phyloP scores from a whole-genome alignment of 2,329 filamentous ascomycete genomes.

The Colletotrichum sp. region DNA sequence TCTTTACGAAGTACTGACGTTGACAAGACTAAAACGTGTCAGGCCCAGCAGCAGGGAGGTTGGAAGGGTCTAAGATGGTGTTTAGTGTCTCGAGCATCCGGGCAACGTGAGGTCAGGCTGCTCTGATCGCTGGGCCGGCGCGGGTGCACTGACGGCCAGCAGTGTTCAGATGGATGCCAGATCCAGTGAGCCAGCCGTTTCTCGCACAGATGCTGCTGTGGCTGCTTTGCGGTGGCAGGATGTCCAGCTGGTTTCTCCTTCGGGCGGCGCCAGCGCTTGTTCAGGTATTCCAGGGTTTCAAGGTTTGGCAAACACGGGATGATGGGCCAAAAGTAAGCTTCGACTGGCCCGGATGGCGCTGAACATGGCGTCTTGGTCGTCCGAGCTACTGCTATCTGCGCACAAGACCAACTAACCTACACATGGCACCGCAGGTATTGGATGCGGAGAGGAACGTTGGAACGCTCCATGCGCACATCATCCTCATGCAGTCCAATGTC shows the following conservation, averaged over 20 bases:
- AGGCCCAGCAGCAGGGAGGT: constrained; percentile 1
- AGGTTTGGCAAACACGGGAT: background rate
- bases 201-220: constrained; percentile 4
- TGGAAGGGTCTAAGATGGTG: background rate
- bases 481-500: background rate
- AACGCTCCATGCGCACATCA: background rate
- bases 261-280: background rate
- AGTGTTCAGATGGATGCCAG: constrained; percentile 1
- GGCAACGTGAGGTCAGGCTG: background rate
- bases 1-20: background rate
- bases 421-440: background rate
- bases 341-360: background rate
- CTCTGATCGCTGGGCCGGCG: background rate
- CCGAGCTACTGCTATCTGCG: background rate
- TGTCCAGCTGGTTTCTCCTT: background rate
- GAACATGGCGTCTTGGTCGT: background rate
- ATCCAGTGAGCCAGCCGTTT: background rate
- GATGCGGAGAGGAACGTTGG: background rate
- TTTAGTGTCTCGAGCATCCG: background rate
- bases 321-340: background rate
- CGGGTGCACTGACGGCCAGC: background rate
- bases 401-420: background rate
- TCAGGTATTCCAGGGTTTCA: background rate
- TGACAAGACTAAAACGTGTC: background rate
- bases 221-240: background rate